phyloP scores from a whole-genome alignment of 768 basidiomycete species.

The Trametes punicea region DNA sequence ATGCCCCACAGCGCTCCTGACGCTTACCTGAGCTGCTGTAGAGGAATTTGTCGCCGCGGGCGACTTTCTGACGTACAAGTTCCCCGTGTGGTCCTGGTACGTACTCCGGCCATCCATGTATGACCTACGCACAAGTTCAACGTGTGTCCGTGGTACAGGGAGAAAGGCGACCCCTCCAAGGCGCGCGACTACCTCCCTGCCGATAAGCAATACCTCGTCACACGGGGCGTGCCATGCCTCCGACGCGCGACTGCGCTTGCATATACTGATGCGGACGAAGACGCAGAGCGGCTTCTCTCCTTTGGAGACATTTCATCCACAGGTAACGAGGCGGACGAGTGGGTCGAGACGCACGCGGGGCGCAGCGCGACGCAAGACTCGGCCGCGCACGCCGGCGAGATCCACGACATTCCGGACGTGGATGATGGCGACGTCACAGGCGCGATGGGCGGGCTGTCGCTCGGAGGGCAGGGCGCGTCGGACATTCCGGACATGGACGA shows the following conservation, averaged over 20 bases:
- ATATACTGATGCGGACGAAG: slow-evolving; percentile 95
- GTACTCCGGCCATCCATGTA: slow-evolving; percentile 26
- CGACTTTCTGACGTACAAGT: slow-evolving; percentile 97
- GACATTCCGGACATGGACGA: slow-evolving; percentile 94
- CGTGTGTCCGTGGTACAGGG: slow-evolving; percentile 49
- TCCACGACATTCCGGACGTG: slow-evolving; percentile 86
- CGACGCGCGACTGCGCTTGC: slow-evolving; percentile 89
- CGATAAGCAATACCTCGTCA: slow-evolving; percentile 96
- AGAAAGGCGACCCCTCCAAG: slow-evolving; percentile 86
- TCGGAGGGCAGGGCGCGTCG: slow-evolving; percentile 30
- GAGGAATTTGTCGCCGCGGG: slow-evolving; percentile 99
- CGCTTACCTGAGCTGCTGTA: slow-evolving; percentile 30
- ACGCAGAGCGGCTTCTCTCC: slow-evolving; percentile 86
- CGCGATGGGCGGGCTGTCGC: slow-evolving; percentile 28
- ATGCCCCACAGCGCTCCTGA: not conserved
- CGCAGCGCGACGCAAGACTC: slow-evolving; percentile 53
- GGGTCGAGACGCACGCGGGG: slow-evolving; percentile 97
- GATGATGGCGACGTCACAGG: slow-evolving; percentile 44
- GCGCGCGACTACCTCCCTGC: slow-evolving; percentile 88
- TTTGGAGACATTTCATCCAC: slow-evolving; percentile 65
- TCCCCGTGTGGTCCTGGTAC: slow-evolving; percentile 96
- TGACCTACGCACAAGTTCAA: not conserved
- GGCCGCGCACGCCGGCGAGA: slow-evolving; percentile 56
- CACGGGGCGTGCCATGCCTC: slow-evolving; percentile 94
- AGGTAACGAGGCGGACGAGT: slow-evolving; percentile 73